Base-by-base conservation (phyloP, 2,329 filamentous ascomycete species). In the Trichoderma sp. region DNA sequence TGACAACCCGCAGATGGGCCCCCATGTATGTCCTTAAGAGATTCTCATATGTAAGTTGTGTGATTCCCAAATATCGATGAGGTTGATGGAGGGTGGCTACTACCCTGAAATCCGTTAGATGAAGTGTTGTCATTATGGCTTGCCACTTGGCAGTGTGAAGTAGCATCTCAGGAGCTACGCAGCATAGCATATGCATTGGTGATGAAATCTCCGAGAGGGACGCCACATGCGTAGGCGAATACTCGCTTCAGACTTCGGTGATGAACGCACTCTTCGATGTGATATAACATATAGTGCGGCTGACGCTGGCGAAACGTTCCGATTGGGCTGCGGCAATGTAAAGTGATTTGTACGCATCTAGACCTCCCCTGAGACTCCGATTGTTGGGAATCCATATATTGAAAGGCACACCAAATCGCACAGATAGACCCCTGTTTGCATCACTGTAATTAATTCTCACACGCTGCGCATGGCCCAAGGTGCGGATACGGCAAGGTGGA, bases 401-500 rank as follows among this genome's bases (percentile, higher is more conserved):
- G 15, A 36, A 39, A 55, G 50, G n/a, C 50, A 67, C 64, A 30
- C 50, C 15, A 15, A 32, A 58, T 39, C 64, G 34, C 34, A 26
- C 26, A 30, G 13, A 20, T 23, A 3, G 30, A 65, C 50, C 63
- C 63, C 34, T 66, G 62, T 30, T 32, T 34, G 20, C 39, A 34
- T 71, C 72, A 57, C 68, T 59, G 55, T 50, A 65, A 59, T 76
- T 59, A 58, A 71, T 67, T 73, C 57, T 71, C 70, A 72, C 74
- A 72, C 72, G 72, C 73, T 77, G 74, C 74, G 70, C 39, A 30
- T 68, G 70, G 69, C 72, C 53, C 23, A 73, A 72, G 68, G 69
- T 73, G 71, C 74, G 23, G 50, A 36, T 65, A 34, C 36, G 50
- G 63, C 69, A 32, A 23, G 26, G 71, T 73, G 28, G 73, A 70